Evolutionary conservation across 2,329 filamentous ascomycete species (phyloP).

Genomic region (Penicillium corylophilum): DNA sequence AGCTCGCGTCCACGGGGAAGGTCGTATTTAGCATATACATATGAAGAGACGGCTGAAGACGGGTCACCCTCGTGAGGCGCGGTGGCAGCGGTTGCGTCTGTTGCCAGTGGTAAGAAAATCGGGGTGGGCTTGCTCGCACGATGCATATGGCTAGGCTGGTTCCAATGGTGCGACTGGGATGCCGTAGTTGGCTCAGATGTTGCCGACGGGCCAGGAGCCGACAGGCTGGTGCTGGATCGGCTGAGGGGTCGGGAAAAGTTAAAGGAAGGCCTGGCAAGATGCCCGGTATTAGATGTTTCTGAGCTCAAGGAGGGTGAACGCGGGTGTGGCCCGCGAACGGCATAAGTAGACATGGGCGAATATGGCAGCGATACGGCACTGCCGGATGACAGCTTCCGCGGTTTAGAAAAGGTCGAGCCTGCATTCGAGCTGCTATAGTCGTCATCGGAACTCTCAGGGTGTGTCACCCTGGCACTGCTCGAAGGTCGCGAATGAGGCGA

Average conservation of each 20-base stretch:
- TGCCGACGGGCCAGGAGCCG: conserved; percentile 30
- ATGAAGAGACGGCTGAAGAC: conserved; percentile 62
- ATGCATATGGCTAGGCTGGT: conserved; percentile 22
- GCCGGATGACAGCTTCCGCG: conserved; percentile 75
- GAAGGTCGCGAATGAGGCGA: conserved; percentile 45
- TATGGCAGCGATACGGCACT: conserved; percentile 61
- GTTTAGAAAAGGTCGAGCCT: conserved; percentile 63
- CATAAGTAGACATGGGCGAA: conserved; percentile 62
- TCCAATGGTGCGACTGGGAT: conserved; percentile 14
- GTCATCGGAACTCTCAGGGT: conserved; percentile 65
- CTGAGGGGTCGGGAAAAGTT: conserved; percentile 95
- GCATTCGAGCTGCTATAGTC: conserved; percentile 62
- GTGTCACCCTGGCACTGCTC: conserved; percentile 59
- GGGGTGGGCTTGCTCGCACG: conserved; percentile 33
- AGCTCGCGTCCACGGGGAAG: conserved; percentile 79
- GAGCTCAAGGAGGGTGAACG: conserved; percentile 84
- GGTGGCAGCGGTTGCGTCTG: conserved; percentile 17
- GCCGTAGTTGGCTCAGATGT: conserved; percentile 37
- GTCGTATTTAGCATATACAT: conserved; percentile 81
- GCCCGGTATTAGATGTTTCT: conserved; percentile 66
- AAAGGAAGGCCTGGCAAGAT: conserved; percentile 71
- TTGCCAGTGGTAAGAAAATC: conserved; percentile 30
- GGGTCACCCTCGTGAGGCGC: conserved; percentile 28
- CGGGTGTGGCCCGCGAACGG: conserved; percentile 57
- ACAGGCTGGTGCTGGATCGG: conserved; percentile 45